Conservation (phyloP, 2,329 filamentous ascomycete species). For the Fusarium drepaniforme region DNA sequence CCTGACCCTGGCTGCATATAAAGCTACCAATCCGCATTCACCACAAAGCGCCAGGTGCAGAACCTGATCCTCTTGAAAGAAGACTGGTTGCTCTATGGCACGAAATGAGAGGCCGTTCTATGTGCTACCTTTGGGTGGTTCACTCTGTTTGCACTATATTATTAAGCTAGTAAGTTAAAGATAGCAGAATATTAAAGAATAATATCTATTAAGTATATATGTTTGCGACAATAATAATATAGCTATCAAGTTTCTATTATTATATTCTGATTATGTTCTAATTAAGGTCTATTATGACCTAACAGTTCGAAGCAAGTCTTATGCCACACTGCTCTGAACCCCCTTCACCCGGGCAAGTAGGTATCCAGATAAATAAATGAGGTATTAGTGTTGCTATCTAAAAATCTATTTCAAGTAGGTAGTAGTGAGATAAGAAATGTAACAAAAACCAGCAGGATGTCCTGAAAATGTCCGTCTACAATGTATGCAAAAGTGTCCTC, state of each 20-base stretch:
- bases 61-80: background rate
- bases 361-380: background rate
- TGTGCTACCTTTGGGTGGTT: background rate
- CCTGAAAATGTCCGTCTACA: background rate
- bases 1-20: background rate
- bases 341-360: background rate
- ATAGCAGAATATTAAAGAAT: too few relatives aligned
- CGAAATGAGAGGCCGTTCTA: background rate
- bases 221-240: too few relatives aligned
- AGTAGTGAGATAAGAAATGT: constrained; percentile 1
- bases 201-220: too few relatives aligned
- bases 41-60: background rate
- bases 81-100: background rate
- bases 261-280: too few relatives aligned
- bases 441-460: background rate
- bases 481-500: background rate
- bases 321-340: background rate
- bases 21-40: background rate
- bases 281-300: too few relatives aligned
- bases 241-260: too few relatives aligned
- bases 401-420: background rate
- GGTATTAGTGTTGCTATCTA: background rate
- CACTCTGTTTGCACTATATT: too few relatives aligned
- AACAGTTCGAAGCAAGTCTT: too few relatives aligned
- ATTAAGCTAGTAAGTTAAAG: too few relatives aligned